Conservation (phyloP, 768 basidiomycete species). For the Hypsizygus marmoreus region DNA sequence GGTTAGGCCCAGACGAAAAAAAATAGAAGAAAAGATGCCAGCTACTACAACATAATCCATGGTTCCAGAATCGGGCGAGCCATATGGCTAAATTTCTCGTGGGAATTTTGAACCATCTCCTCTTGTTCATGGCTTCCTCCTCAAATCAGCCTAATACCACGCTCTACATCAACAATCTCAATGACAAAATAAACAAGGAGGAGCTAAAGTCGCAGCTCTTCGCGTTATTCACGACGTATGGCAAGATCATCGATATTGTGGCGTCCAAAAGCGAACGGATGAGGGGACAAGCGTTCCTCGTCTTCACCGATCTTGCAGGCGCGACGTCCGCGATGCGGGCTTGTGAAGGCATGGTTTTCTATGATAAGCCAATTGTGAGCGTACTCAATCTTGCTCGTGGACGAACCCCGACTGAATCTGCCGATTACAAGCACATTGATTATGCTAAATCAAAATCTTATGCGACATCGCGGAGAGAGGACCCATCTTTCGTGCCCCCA, state of each 20-base stretch:
- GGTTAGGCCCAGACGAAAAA: background rate
- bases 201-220: slow-evolving; percentile 84
- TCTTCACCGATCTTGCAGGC: slow-evolving; percentile 87
- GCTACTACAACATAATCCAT: slow-evolving; percentile 3
- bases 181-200: slow-evolving; percentile 89
- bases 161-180: slow-evolving; percentile 91
- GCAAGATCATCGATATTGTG: slow-evolving; percentile 90
- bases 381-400: slow-evolving; percentile 6
- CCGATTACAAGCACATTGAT: slow-evolving; percentile 70
- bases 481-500: slow-evolving; percentile 80
- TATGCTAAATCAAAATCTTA: slow-evolving; percentile 91
- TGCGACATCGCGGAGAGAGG: slow-evolving; percentile 77
- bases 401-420: slow-evolving; percentile 5
- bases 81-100: slow-evolving; percentile 14
- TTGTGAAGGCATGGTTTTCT: slow-evolving; percentile 91
- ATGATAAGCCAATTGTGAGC: slow-evolving; percentile 88
- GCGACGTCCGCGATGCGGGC: slow-evolving; percentile 93
- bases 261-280: slow-evolving; percentile 84
- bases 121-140: slow-evolving; percentile 43
- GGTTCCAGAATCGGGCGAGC: no score
- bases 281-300: slow-evolving; percentile 95
- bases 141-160: slow-evolving; percentile 81
- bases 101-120: slow-evolving; percentile 18
- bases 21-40: slow-evolving; percentile 8
- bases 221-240: slow-evolving; percentile 90